Conservation (phyloP, 306 rosid species). For the Lathyrus tuberosus region DNA sequence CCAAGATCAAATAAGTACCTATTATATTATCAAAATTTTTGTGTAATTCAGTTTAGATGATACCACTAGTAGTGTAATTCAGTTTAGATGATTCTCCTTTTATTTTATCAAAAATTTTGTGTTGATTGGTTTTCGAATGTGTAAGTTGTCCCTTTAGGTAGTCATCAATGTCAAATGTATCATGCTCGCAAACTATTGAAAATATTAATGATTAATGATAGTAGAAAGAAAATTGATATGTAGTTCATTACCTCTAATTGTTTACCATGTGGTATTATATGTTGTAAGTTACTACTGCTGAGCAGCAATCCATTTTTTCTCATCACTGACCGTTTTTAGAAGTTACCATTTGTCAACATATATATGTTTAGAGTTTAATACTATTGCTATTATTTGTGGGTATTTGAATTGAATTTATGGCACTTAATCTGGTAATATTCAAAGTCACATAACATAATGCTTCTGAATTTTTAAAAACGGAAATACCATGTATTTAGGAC, state of each 20-base stretch:
- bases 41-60: too few relatives aligned
- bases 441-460: background rate
- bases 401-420: background rate
- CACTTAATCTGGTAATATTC: background rate
- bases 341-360: too few relatives aligned
- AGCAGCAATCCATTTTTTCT: too few relatives aligned
- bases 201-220: conserved; percentile 27
- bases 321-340: too few relatives aligned
- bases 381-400: background rate
- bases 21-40: too few relatives aligned
- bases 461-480: background rate
- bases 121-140: conserved; percentile 30
- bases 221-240: conserved; percentile 15
- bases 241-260: too few relatives aligned
- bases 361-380: background rate
- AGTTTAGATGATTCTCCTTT: conserved; percentile 23
- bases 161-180: conserved; percentile 37
- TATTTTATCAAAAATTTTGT: conserved; percentile 26
- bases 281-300: too few relatives aligned
- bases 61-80: conserved; percentile 46
- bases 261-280: too few relatives aligned
- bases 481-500: background rate
- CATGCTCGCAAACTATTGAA: conserved; percentile 34
- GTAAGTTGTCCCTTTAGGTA: conserved; percentile 39
- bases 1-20: too few relatives aligned